Percentiles rank a stretch among this genome's conserved stretches.
phyloP scores from a whole-genome alignment of 192 early-diverging fungal species.

The Kickxella alabastrina region DNA sequence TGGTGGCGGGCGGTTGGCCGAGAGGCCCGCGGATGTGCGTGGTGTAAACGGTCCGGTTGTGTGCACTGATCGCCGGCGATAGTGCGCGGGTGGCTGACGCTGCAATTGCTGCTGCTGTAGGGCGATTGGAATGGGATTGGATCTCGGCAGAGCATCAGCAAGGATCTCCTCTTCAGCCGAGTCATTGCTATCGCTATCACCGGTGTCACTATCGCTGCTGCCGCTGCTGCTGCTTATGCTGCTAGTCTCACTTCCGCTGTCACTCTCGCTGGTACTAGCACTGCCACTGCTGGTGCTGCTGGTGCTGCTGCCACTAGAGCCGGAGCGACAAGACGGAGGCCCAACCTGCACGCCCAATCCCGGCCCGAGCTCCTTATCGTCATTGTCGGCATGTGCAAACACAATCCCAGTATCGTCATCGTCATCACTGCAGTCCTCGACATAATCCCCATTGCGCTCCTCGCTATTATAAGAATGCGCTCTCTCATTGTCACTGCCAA shows the following conservation, averaged over 20 bases:
- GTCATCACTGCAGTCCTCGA: not conserved
- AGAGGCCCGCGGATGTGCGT: not conserved
- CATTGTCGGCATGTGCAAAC: constrained; percentile 2
- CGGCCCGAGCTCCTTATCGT: not conserved
- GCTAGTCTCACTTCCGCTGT: not conserved
- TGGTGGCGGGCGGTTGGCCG: too few relatives aligned
- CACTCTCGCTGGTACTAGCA: not conserved
- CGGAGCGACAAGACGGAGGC: too few relatives aligned
- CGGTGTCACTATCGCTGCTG: not conserved
- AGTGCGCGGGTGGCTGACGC: not conserved
- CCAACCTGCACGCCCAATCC: too few relatives aligned
- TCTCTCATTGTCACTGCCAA: not conserved
- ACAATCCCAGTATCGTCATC: not conserved
- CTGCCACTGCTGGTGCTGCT: not conserved
- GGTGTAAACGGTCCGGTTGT: not conserved
- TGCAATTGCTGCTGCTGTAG: not conserved
- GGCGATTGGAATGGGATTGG: constrained; percentile 1
- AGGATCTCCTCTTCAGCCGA: not conserved
- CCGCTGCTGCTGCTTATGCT: too few relatives aligned
- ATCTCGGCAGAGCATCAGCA: not conserved
- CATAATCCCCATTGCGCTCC: not conserved
- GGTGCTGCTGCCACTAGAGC: not conserved
- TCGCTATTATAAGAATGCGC: not conserved
- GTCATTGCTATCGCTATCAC: not conserved
- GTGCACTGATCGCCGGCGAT: constrained; percentile 7